Percentiles rank a stretch among this genome's conserved stretches.
Evolutionary conservation across 2,329 filamentous ascomycete species (phyloP).

Genomic region (Zelopaecilomyces penicillatus): DNA sequence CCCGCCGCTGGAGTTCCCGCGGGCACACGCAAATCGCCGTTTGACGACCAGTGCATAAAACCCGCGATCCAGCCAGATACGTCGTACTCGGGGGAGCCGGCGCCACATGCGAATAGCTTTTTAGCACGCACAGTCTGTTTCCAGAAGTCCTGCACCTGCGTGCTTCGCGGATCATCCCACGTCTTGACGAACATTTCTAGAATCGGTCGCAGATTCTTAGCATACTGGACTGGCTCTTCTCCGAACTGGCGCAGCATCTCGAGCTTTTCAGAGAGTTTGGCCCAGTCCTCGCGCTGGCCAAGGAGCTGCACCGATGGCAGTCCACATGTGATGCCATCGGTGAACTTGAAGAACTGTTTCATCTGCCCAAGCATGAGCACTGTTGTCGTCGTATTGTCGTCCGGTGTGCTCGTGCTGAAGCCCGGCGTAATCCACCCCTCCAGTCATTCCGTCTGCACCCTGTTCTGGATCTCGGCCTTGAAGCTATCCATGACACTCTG

Average conservation of each 20-base stretch:
- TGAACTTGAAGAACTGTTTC: slow-evolving; percentile 31
- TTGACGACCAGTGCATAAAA: slow-evolving; percentile 35
- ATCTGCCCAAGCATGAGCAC: slow-evolving; percentile 38
- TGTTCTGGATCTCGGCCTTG: slow-evolving; percentile 31
- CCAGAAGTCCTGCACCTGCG: slow-evolving; percentile 34
- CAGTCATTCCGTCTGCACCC: slow-evolving; percentile 32
- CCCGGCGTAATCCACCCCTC: slow-evolving; percentile 33
- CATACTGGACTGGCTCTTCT: slow-evolving; percentile 30
- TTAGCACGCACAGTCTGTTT: slow-evolving; percentile 29
- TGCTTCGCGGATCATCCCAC: slow-evolving; percentile 31
- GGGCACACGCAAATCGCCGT: slow-evolving; percentile 21
- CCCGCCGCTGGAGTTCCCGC: slow-evolving; percentile 6
- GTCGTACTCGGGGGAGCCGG: slow-evolving; percentile 24
- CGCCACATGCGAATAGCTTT: slow-evolving; percentile 21
- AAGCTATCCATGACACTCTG: slow-evolving; percentile 20
- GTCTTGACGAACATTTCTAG: slow-evolving; percentile 34
- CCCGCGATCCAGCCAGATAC: slow-evolving; percentile 41
- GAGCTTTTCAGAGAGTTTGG: slow-evolving; percentile 30
- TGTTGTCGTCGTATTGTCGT: slow-evolving; percentile 32
- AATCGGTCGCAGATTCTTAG: slow-evolving; percentile 33
- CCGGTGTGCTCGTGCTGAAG: slow-evolving; percentile 32
- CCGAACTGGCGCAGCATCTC: slow-evolving; percentile 36
- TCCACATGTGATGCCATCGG: slow-evolving; percentile 31
- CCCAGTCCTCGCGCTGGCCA: slow-evolving; percentile 32
- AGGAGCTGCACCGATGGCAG: slow-evolving; percentile 34